Evolutionary conservation across 371 early-diverging fungal species (phyloP), one percentile per base, ranked within the genome.

Genomic region (Mortierella sp.): DNA sequence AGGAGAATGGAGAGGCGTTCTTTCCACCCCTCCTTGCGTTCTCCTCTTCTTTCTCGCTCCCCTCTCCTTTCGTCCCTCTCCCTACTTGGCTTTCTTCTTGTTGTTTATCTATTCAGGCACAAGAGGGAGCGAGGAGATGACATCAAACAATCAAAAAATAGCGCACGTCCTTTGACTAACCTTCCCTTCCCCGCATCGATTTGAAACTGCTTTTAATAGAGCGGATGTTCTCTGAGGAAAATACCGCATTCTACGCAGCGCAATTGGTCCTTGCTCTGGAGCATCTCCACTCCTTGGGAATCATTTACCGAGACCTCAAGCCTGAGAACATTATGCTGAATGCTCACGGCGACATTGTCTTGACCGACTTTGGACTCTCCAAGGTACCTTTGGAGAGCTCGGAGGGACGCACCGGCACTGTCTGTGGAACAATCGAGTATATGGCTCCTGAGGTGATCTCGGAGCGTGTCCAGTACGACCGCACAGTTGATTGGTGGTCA

Each of bases 401-500:
- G 67, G 91, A 92, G 61, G 89, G 89, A 71, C 92, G 90, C 77
- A 96, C 98, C 26, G 95, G 94, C 84, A 98, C 98, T 2, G 95
- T 97, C 71, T 97, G 98, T 89, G 98, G 98, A 6, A 97, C 98
- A 26, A 95, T 96, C 14, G 97, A 97, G 82, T 96, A 96, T 80
- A 93, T 98, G 83, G 92, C 92, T 0, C 92, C 91, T 31, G 98
- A 97, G 83, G 91, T 98, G 10, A 91, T 98, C 69, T 88, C 92
- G 50, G 96, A 94, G 46, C 55, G 79, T 9, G 82, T 93, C n/a
- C 95, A 95, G 55, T 98, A 98, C 85, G 96, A 96, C 59, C 92
- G 94, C 54, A 89, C 92, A 6, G 97, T 96, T 3, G 99, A 99
- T 88, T 97, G 97, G 95, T 99, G 99, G 99, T 93, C 95, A 28